Conservation (phyloP, 2,329 filamentous ascomycete species). For the Fusarium multiceps region DNA sequence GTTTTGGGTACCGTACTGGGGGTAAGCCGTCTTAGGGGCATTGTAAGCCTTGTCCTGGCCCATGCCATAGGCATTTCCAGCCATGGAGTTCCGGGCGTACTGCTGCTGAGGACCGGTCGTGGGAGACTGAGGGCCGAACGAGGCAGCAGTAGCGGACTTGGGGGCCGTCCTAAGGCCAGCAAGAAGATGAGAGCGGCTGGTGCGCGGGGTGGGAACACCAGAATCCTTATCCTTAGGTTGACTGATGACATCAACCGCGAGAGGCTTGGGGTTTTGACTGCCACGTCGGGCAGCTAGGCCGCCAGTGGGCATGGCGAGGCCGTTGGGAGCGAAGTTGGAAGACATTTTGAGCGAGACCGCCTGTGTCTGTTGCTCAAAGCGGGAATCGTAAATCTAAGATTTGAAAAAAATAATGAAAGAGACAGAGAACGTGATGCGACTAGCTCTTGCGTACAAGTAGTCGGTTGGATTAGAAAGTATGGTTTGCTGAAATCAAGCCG, state of each 20-base stretch:
- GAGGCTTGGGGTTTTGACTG: conserved; percentile 87
- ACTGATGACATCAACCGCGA: conserved; percentile 80
- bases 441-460: conserved; percentile 27
- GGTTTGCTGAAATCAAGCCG: conserved; percentile 31
- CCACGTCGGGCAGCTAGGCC: conserved; percentile 88
- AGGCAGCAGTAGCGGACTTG: conserved; percentile 80
- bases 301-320: conserved; percentile 79
- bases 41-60: conserved; percentile 58
- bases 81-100: conserved; percentile 58
- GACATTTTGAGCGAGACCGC: conserved; percentile 99
- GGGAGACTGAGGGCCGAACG: conserved; percentile 76
- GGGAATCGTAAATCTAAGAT: conserved; percentile 31
- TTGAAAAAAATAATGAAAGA: conserved; percentile 21
- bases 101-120: conserved; percentile 56
- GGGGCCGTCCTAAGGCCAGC: conserved; percentile 93
- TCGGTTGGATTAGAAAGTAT: conserved; percentile 42
- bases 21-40: conserved; percentile 68
- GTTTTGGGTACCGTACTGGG: conserved; percentile 57
- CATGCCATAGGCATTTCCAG: conserved; percentile 58
- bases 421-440: conserved; percentile 40
- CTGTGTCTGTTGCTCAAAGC: conserved; percentile 82
- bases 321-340: conserved; percentile 80
- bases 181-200: conserved; percentile 92
- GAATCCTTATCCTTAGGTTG: conserved; percentile 74
- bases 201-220: conserved; percentile 83